phyloP scores from a whole-genome alignment of 805 yeast species.

The Spathaspora sp. region DNA sequence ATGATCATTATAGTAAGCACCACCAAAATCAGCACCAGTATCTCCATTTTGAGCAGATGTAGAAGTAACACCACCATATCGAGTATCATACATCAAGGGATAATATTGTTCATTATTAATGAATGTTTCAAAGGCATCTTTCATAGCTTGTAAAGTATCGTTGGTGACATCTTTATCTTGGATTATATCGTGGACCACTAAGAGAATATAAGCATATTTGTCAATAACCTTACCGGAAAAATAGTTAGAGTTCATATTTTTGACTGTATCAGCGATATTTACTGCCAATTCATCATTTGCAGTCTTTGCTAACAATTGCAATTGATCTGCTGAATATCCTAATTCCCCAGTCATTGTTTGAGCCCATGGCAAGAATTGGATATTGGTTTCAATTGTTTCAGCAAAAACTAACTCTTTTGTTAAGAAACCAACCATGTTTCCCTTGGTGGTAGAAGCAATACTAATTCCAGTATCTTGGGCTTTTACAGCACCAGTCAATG shows the following conservation, averaged over 20 bases:
- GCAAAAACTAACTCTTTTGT: constrained; percentile 33
- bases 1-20: constrained; percentile 78
- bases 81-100: constrained; percentile 55
- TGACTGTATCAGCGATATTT: constrained; percentile 41
- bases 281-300: constrained; percentile 47
- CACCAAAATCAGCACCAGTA: constrained; percentile 58
- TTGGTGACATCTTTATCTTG: constrained; percentile 37
- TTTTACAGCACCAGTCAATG: constrained; percentile 25
- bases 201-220: constrained; percentile 54
- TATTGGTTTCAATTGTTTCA: constrained; percentile 36
- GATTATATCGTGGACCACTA: constrained; percentile 47
- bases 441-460: constrained; percentile 48
- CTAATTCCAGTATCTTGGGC: constrained; percentile 37
- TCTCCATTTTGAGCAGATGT: constrained; percentile 45
- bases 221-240: constrained; percentile 52
- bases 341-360: constrained; percentile 24
- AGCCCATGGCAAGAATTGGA: constrained; percentile 46
- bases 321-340: constrained; percentile 41
- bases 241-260: constrained; percentile 41
- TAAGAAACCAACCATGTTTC: constrained; percentile 44
- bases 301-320: constrained; percentile 39
- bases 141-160: constrained; percentile 30
- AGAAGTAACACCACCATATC: constrained; percentile 54
- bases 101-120: constrained; percentile 39
- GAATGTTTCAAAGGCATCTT: constrained; percentile 43